Evolutionary conservation across 805 yeast genomes (phyloP).

Genomic region (Zygosaccharomyces rouxii): DNA sequence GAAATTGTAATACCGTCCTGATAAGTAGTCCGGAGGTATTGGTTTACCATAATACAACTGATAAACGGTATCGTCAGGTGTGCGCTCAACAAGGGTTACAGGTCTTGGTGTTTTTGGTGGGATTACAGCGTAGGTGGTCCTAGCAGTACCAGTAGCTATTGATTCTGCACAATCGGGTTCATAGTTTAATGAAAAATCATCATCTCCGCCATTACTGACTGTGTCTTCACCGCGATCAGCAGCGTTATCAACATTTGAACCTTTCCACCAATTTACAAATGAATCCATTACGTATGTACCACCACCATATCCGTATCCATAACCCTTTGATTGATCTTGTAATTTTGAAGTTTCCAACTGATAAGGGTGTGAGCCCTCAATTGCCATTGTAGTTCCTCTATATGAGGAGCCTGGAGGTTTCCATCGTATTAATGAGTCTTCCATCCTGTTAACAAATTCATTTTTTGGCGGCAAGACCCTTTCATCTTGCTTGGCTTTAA

Average conservation of each 20-base stretch:
- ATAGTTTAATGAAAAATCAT: conserved; percentile 6
- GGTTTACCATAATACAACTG: conserved; percentile 13
- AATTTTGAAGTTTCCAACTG: conserved; percentile 18
- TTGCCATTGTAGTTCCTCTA: conserved; percentile 23
- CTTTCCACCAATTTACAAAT: conserved; percentile 6
- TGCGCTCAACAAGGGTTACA: conserved; percentile 8
- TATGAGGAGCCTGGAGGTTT: conserved; percentile 26
- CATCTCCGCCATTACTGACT: conserved; percentile 5
- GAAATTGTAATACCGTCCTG: conserved; percentile 7
- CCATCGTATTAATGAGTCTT: conserved; percentile 29
- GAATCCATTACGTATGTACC: background rate
- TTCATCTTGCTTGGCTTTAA: conserved; percentile 25
- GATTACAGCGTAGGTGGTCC: conserved; percentile 7
- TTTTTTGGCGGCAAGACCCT: conserved; percentile 16
- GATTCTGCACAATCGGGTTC: conserved; percentile 2
- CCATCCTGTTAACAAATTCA: conserved; percentile 24
- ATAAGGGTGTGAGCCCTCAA: conserved; percentile 30
- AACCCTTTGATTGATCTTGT: background rate
- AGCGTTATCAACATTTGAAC: background rate
- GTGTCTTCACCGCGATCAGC: background rate
- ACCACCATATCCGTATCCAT: background rate
- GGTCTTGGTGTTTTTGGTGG: conserved; percentile 5
- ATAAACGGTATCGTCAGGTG: conserved; percentile 9
- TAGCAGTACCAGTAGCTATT: background rate
- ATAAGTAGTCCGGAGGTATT: conserved; percentile 12